Evolutionary conservation across 192 early-diverging fungal genomes (phyloP), one percentile per base, ranked within the genome.

Genomic region (Mortierella alpina): DNA sequence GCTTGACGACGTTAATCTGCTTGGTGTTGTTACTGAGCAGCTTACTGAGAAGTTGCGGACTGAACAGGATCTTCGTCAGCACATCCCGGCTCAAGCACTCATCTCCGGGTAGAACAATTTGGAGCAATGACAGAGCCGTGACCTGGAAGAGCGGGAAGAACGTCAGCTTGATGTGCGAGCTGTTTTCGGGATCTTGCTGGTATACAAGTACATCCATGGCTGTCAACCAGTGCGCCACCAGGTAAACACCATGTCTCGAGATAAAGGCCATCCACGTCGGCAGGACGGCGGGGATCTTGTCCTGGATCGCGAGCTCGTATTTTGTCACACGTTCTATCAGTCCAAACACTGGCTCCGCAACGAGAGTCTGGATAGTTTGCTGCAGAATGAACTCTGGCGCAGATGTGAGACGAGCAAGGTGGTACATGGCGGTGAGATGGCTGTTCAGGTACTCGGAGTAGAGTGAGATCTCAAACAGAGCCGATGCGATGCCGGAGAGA

Each of bases 111-210:
- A 80, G 55, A 11, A 80, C 63, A 46, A 72, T 72, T 55, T 80
- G 77, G 5, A 80, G 55, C 42, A 80, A 46, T 12, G 77, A 80
- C 20, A 80, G 41, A 0, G 77, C 77, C 6, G 77, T 80, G 15
- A 80, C 77, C 18, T 80, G 77, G 61, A 80, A 80, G 22, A 80
- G 64, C 0, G 77, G 77, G 70, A 80, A 80, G 49, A 80, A 80
- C 1, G 70, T 80, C 59, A 80, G n/a, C 44, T 80, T 80, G 77
- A 80, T 80, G 31, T 72, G 77, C 11, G 77, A 80, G 55, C 77
- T 80, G 55, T 67, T 80, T 14, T 80, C 66, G 7, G 77, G 77
- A 12, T 80, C 69, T 55, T 80, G 77, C 46, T 72, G 77, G 55
- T 80, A 80, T 10, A 80, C 68, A 5, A 80, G 66, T 1, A 68